Conservation (phyloP, 345 rosid genomes). For the Arabis alpina region DNA sequence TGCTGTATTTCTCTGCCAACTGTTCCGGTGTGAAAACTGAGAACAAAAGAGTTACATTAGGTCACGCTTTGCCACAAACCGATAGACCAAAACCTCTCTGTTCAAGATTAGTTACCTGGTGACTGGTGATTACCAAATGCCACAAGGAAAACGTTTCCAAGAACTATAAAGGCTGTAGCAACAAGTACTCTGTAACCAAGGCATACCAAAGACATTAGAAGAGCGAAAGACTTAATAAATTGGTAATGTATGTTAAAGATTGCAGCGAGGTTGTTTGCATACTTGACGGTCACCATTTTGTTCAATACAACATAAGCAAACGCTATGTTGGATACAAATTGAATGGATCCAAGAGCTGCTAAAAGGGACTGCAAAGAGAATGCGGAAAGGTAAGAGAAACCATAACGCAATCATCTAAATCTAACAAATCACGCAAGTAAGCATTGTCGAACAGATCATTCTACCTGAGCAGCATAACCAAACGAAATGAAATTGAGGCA, state of each 20-base stretch:
- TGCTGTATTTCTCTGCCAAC: conserved; percentile 94
- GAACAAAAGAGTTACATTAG: conserved; percentile 29
- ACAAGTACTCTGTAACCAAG: conserved; percentile 68
- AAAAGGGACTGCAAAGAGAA: conserved; percentile 83
- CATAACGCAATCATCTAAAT: not conserved
- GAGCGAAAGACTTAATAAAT: not conserved
- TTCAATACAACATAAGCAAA: conserved; percentile 89
- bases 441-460: conserved; percentile 28
- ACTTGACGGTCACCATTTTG: conserved; percentile 95
- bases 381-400: conserved; percentile 12
- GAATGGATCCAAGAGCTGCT: conserved; percentile 98
- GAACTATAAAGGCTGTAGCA: conserved; percentile 94
- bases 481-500: conserved; percentile 97
- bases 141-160: conserved; percentile 93
- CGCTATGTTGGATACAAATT: conserved; percentile 95
- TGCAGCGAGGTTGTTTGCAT: conserved; percentile 47
- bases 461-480: conserved; percentile 99
- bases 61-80: conserved; percentile 7
- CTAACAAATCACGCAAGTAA: conserved; percentile 13
- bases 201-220: conserved; percentile 30
- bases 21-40: conserved; percentile 96
- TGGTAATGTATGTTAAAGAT: not conserved
- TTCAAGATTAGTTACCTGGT: conserved; percentile 64
- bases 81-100: conserved; percentile 3
- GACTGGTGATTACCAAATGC: conserved; percentile 99